A percentile compares a stretch with the other conserved stretches of the same genome.
Conservation (phyloP, 352 stramenopile species). For the Phytophthora palmivora region DNA sequence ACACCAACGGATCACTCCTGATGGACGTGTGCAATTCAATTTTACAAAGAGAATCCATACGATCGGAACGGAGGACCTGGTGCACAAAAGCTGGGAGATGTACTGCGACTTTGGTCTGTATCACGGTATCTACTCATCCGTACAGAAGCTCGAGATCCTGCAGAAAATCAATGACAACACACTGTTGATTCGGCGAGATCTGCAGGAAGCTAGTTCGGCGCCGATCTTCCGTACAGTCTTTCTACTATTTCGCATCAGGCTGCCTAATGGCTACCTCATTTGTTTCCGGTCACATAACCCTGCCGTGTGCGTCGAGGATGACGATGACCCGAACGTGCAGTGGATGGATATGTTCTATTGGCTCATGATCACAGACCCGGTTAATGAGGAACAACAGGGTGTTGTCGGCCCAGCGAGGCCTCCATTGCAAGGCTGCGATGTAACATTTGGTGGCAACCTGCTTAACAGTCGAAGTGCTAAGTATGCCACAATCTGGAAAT, state of each 20-base stretch:
- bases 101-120: constrained; percentile 83
- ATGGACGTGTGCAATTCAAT: constrained; percentile 80
- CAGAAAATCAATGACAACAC: constrained; percentile 84
- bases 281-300: constrained; percentile 80
- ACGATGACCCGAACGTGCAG: constrained; percentile 70
- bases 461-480: constrained; percentile 66
- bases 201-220: constrained; percentile 63
- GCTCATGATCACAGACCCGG: constrained; percentile 67
- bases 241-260: constrained; percentile 69
- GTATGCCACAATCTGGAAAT: constrained; percentile 79
- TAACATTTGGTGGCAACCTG: constrained; percentile 77
- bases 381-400: constrained; percentile 18
- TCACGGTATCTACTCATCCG: constrained; percentile 78
- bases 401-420: constrained; percentile 26
- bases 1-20: constrained; percentile 67
- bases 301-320: constrained; percentile 52
- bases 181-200: constrained; percentile 73
- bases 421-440: constrained; percentile 48
- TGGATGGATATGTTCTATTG: constrained; percentile 88
- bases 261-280: constrained; percentile 70
- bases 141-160: constrained; percentile 82
- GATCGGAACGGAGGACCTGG: constrained; percentile 68
- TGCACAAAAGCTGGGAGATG: constrained; percentile 83
- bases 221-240: constrained; percentile 84
- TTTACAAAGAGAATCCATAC: constrained; percentile 78